Evolutionary conservation across 2,329 filamentous ascomycete species (phyloP).

Genomic region (Exophiala lecanii-corni): DNA sequence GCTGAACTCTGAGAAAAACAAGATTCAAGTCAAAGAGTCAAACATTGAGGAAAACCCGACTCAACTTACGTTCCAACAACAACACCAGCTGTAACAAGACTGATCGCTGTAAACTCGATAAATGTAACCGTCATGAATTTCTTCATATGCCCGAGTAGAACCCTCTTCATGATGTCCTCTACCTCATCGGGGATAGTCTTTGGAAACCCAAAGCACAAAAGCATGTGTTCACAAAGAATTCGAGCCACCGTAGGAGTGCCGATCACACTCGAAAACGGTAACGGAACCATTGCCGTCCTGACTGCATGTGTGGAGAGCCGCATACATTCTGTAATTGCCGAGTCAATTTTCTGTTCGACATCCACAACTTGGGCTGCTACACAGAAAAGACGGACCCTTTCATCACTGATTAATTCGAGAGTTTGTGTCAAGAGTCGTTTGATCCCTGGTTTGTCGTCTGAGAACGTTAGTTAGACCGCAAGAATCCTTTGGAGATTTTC

Average conservation of each 20-base stretch:
- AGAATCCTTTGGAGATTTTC: neutral
- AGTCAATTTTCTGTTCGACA: conserved; percentile 34
- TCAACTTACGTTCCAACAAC: conserved; percentile 18
- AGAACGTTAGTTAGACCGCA: conserved; percentile 5
- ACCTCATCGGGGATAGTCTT: conserved; percentile 24
- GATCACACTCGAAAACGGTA: conserved; percentile 26
- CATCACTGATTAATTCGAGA: conserved; percentile 30
- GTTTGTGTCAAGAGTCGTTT: conserved; percentile 29
- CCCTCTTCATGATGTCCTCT: conserved; percentile 24
- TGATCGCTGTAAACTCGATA: conserved; percentile 19
- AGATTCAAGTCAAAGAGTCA: no score
- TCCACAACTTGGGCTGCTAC: conserved; percentile 33
- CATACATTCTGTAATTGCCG: conserved; percentile 32
- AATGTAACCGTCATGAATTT: conserved; percentile 21
- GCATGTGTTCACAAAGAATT: conserved; percentile 26
- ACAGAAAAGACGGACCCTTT: conserved; percentile 33
- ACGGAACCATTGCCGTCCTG: conserved; percentile 27
- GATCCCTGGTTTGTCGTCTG: conserved; percentile 31
- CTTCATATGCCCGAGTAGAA: conserved; percentile 23
- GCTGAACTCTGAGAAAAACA: no score
- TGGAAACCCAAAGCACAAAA: conserved; percentile 26
- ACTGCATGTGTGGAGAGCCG: conserved; percentile 29
- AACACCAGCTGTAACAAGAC: conserved; percentile 17
- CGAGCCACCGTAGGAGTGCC: conserved; percentile 24
- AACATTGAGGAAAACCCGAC: no score